Conservation (phyloP, 2,329 filamentous ascomycete genomes). For the Colletotrichum tabaci region DNA sequence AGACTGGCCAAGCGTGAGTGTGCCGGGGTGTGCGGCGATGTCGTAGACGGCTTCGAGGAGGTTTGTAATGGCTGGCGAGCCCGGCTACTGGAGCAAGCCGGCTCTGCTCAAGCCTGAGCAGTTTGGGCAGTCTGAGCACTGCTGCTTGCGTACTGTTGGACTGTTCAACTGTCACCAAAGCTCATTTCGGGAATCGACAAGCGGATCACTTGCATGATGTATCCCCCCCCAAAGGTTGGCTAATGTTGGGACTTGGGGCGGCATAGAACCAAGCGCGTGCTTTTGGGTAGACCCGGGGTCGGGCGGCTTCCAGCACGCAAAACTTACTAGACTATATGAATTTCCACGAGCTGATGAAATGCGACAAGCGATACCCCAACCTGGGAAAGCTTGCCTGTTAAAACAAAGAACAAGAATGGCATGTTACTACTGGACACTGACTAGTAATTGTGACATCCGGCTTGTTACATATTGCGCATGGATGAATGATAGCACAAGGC, state of each 20-base stretch:
- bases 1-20: slow-evolving; percentile 84
- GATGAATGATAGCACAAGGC: not conserved
- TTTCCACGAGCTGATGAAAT: slow-evolving; percentile 39
- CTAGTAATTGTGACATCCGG: not conserved
- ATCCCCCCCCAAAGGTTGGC: slow-evolving; percentile 4
- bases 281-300: slow-evolving; percentile 14
- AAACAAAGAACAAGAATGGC: not conserved
- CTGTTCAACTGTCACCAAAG: not conserved
- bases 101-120: slow-evolving; percentile 59
- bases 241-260: not conserved
- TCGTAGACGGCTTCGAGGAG: slow-evolving; percentile 93
- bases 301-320: slow-evolving; percentile 3
- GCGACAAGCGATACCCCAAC: not conserved
- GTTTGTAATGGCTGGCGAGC: slow-evolving; percentile 89
- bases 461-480: no score
- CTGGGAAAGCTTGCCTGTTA: not conserved
- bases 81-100: slow-evolving; percentile 78
- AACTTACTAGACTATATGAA: slow-evolving; percentile 37
- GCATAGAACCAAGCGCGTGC: slow-evolving; percentile 8
- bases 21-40: slow-evolving; percentile 85
- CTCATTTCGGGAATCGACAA: not conserved
- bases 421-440: not conserved
- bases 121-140: slow-evolving; percentile 34
- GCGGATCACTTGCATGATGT: not conserved
- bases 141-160: not conserved